Percentiles rank a stretch among this genome's conserved stretches.
Conservation (phyloP, 2,329 filamentous ascomycete species). For the Pleomassaria siparia region DNA sequence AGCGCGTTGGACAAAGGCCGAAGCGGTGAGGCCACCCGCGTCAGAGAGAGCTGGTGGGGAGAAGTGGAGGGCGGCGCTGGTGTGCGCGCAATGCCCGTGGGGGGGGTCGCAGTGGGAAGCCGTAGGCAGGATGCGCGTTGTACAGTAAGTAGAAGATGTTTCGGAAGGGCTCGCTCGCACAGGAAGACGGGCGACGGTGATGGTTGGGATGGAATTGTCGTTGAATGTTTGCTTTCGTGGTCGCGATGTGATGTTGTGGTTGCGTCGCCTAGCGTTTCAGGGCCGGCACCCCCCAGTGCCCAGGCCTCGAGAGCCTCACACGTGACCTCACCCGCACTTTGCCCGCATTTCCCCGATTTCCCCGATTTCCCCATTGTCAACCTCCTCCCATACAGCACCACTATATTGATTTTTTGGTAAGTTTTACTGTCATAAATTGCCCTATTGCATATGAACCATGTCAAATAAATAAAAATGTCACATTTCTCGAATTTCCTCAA, state of each 20-base stretch:
- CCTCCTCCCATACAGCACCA: too few relatives aligned
- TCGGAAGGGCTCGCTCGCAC: neutral
- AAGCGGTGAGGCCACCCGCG: neutral
- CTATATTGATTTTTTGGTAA: too few relatives aligned
- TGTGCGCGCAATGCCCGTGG: neutral
- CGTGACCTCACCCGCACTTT: neutral
- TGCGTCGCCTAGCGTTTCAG: neutral
- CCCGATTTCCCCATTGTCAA: too few relatives aligned
- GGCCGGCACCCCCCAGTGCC: neutral
- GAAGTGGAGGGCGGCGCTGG: neutral
- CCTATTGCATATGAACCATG: too few relatives aligned
- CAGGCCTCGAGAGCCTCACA: neutral
- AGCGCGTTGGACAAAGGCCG: neutral
- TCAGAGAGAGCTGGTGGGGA: neutral
- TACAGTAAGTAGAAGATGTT: neutral
- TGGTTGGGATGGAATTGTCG: neutral
- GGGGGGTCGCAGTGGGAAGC: neutral
- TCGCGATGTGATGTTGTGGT: neutral
- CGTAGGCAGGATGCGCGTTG: neutral
- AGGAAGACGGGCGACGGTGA: neutral
- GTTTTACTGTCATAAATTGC: too few relatives aligned
- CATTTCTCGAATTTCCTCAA: too few relatives aligned
- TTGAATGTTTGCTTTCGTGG: neutral
- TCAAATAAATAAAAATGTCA: too few relatives aligned
- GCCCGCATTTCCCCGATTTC: too few relatives aligned